Evolutionary conservation across 768 basidiomycete genomes (phyloP).

Genomic region (Rubroboletus pulcherrimus): DNA sequence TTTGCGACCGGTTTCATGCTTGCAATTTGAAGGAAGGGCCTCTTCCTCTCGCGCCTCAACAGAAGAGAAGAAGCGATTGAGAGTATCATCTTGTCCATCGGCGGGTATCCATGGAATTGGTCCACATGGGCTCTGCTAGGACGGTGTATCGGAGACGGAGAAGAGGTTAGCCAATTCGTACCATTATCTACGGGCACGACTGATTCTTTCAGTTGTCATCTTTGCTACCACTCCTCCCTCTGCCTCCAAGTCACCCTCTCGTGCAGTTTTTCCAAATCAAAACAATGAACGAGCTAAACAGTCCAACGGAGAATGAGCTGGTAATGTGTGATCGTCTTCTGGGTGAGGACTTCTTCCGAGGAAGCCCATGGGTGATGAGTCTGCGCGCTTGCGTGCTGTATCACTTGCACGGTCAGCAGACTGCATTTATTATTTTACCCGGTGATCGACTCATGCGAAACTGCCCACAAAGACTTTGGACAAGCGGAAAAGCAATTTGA

Average conservation of each 20-base stretch:
- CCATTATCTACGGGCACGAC: background rate
- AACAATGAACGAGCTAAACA: constrained; percentile 85
- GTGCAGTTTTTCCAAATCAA: constrained; percentile 80
- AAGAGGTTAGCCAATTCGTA: constrained; percentile 58
- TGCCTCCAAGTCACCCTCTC: constrained; percentile 51
- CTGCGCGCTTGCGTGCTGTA: constrained; percentile 84
- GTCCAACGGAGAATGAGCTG: constrained; percentile 83
- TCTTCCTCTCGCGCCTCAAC: constrained; percentile 76
- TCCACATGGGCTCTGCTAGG: constrained; percentile 84
- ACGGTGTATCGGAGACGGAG: constrained; percentile 73
- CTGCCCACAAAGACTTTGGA: constrained; percentile 64
- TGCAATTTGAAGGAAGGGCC: constrained; percentile 58
- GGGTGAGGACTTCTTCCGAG: constrained; percentile 67
- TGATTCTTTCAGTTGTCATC: constrained; percentile 39
- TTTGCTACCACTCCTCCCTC: constrained; percentile 42
- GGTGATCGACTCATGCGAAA: constrained; percentile 4
- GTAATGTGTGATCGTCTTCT: constrained; percentile 77
- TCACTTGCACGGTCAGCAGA: constrained; percentile 75
- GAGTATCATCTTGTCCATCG: constrained; percentile 68
- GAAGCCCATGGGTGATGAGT: constrained; percentile 82
- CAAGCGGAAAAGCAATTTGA: constrained; percentile 85
- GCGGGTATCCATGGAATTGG: constrained; percentile 90
- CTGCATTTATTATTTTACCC: background rate
- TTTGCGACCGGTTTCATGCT: background rate
- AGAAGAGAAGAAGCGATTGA: constrained; percentile 87